phyloP scores from a whole-genome alignment of 495 filamentous ascomycete species.

The Aspergillus cavernicola region DNA sequence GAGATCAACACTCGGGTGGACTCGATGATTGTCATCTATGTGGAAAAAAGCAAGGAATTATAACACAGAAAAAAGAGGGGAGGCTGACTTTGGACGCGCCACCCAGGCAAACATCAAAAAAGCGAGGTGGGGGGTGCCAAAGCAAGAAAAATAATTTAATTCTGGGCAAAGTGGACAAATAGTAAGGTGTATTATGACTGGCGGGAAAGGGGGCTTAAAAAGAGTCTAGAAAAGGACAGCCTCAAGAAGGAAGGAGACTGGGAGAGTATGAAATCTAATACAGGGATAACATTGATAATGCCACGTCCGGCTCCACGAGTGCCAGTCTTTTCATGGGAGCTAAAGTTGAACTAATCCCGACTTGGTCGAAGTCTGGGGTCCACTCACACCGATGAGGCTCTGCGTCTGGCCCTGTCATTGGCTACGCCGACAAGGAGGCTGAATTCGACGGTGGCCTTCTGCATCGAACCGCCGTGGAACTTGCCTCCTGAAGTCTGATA shows the following conservation, averaged over 20 bases:
- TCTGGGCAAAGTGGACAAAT: too few relatives aligned
- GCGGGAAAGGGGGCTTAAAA: slow-evolving; percentile 9
- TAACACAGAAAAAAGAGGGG: slow-evolving; percentile 5
- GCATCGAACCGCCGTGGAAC: slow-evolving; percentile 26
- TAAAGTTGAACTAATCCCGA: too few relatives aligned
- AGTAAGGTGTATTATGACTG: slow-evolving; percentile 2
- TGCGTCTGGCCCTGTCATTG: slow-evolving; percentile 11
- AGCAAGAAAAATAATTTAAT: too few relatives aligned
- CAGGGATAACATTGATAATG: too few relatives aligned
- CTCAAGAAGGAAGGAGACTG: slow-evolving; percentile 2
- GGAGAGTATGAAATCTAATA: too few relatives aligned
- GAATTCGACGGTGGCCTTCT: slow-evolving; percentile 22
- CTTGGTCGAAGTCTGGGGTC: slow-evolving; percentile 17
- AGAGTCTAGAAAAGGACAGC: slow-evolving; percentile 10
- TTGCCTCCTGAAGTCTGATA: slow-evolving; percentile 9
- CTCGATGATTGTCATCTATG: background rate
- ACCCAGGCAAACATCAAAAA: slow-evolving; percentile 15
- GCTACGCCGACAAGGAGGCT: slow-evolving; percentile 21
- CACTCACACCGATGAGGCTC: slow-evolving; percentile 20
- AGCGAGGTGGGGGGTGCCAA: slow-evolving; percentile 7
- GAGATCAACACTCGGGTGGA: background rate
- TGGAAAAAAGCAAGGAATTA: slow-evolving; percentile 1
- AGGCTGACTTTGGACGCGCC: slow-evolving; percentile 23
- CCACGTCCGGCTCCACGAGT: slow-evolving; percentile 20
- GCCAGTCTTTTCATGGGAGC: slow-evolving; percentile 5